Evolutionary conservation across 208 protist species (phyloP).

Genomic region (Blastocrithidia nonstop): DNA sequence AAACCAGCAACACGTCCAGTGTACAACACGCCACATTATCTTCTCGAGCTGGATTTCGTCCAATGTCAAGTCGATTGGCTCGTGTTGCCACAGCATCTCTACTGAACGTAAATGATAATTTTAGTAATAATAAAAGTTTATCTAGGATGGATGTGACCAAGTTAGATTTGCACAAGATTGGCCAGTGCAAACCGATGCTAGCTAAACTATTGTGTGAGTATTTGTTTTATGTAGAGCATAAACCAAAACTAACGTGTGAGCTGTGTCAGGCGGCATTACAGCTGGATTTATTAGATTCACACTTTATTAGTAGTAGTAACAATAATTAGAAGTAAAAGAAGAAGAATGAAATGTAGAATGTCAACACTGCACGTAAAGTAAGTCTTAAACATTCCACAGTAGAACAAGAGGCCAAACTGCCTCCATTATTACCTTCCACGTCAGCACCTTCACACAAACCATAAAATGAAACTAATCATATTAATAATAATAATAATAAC

Average conservation of each 20-base stretch:
- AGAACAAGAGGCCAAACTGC: too few relatives aligned
- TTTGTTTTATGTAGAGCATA: conserved; percentile 88
- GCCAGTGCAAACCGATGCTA: conserved; percentile 62
- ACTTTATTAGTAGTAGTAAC: too few relatives aligned
- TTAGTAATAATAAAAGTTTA: too few relatives aligned
- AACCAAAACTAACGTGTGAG: conserved; percentile 82
- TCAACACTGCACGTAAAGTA: too few relatives aligned
- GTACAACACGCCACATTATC: too few relatives aligned
- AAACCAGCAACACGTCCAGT: too few relatives aligned
- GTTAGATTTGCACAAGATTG: conserved; percentile 86
- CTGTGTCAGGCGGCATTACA: conserved; percentile 50
- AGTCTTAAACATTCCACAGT: too few relatives aligned
- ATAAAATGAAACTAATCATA: neutral
- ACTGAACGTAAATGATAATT: conserved; percentile 23
- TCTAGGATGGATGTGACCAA: conserved; percentile 74
- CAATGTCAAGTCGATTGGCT: conserved; percentile 79
- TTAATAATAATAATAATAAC: neutral
- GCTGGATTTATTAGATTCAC: too few relatives aligned
- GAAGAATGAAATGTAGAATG: too few relatives aligned
- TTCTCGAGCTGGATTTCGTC: too few relatives aligned
- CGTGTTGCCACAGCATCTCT: conserved; percentile 91
- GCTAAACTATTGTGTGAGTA: conserved; percentile 92
- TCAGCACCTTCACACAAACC: too few relatives aligned
- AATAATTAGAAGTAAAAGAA: too few relatives aligned
- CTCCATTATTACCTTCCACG: conserved; percentile 7